Evolutionary conservation across 2,329 filamentous ascomycete genomes (phyloP).

Genomic region (Hypoxylon sp.): DNA sequence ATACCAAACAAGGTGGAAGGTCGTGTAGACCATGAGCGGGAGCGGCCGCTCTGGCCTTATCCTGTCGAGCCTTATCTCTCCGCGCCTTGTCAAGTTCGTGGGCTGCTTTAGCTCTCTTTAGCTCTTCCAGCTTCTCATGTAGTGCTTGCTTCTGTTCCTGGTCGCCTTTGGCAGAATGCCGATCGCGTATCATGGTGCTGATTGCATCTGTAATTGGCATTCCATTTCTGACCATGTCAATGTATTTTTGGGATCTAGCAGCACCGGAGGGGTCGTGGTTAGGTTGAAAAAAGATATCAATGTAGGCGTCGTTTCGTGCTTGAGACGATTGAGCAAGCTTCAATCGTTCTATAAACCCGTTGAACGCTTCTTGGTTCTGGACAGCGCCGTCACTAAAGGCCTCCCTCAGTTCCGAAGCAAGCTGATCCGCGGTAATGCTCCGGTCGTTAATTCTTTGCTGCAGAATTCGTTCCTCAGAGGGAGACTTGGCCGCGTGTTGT

Average conservation of each 20-base stretch:
- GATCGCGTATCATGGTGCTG: constrained; percentile 53
- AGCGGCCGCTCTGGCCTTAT: constrained; percentile 57
- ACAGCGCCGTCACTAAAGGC: constrained; percentile 46
- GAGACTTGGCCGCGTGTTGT: constrained; percentile 48
- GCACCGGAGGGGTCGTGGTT: constrained; percentile 53
- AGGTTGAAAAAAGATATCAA: constrained; percentile 61
- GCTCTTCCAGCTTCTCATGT: constrained; percentile 61
- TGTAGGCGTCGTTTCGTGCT: constrained; percentile 58
- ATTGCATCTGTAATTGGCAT: constrained; percentile 52
- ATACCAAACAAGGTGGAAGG: constrained; percentile 60
- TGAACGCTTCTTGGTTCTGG: constrained; percentile 51
- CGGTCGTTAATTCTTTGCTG: constrained; percentile 52
- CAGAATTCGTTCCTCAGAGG: constrained; percentile 47
- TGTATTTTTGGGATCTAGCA: constrained; percentile 56
- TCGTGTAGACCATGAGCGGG: constrained; percentile 54
- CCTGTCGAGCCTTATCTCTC: constrained; percentile 57
- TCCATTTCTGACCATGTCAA: constrained; percentile 56
- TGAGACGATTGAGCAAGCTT: constrained; percentile 53
- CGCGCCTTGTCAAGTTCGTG: constrained; percentile 54
- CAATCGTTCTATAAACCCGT: constrained; percentile 53
- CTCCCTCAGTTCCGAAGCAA: constrained; percentile 49
- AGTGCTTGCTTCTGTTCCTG: constrained; percentile 58
- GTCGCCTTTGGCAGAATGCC: constrained; percentile 49
- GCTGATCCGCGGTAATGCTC: constrained; percentile 48
- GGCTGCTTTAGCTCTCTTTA: constrained; percentile 64